A percentile compares a stretch with the other conserved stretches of the same genome.
These are phyloP conservation scores for Globisporangium polare DNA, from an alignment of 352 stramenopile species.

Conservation along the genomic window DNA sequence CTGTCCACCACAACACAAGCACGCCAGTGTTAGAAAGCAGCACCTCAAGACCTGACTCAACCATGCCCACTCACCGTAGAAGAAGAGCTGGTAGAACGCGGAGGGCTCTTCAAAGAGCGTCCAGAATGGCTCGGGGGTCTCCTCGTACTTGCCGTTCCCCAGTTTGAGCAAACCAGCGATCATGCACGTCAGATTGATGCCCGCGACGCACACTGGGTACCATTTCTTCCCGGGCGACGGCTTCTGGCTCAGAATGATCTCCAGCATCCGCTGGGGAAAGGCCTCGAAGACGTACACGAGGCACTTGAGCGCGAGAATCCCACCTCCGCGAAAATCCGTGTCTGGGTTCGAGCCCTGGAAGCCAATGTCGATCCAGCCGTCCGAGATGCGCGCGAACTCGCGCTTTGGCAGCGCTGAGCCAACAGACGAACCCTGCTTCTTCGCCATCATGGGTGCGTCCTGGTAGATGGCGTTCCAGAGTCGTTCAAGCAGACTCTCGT, in stretches of 20 bases:
- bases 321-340: slow-evolving; percentile 82
- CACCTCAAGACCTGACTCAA: too few relatives aligned
- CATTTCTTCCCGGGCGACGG: slow-evolving; percentile 47
- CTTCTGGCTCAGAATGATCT: slow-evolving; percentile 46
- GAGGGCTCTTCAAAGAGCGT: slow-evolving; percentile 76
- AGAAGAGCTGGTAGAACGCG: slow-evolving; percentile 84
- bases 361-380: slow-evolving; percentile 69
- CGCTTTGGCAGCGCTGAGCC: slow-evolving; percentile 7
- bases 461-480: slow-evolving; percentile 65
- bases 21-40: not conserved
- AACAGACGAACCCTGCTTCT: not conserved
- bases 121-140: slow-evolving; percentile 50
- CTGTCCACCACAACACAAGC: slow-evolving; percentile 17
- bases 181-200: slow-evolving; percentile 84
- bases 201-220: slow-evolving; percentile 80
- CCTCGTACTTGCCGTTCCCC: slow-evolving; percentile 52
- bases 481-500: slow-evolving; percentile 54
- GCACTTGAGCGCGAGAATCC: slow-evolving; percentile 77
- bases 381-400: slow-evolving; percentile 37
- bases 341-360: slow-evolving; percentile 79
- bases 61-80: slow-evolving; percentile 26
- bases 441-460: slow-evolving; percentile 17
- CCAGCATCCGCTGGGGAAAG: slow-evolving; percentile 66
- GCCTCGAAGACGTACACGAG: slow-evolving; percentile 80
- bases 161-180: slow-evolving; percentile 64